Evolutionary conservation across 2,329 filamentous ascomycete genomes (phyloP), one percentile per base, ranked within the genome.

Genomic region (Ophiosphaerella korrae): DNA sequence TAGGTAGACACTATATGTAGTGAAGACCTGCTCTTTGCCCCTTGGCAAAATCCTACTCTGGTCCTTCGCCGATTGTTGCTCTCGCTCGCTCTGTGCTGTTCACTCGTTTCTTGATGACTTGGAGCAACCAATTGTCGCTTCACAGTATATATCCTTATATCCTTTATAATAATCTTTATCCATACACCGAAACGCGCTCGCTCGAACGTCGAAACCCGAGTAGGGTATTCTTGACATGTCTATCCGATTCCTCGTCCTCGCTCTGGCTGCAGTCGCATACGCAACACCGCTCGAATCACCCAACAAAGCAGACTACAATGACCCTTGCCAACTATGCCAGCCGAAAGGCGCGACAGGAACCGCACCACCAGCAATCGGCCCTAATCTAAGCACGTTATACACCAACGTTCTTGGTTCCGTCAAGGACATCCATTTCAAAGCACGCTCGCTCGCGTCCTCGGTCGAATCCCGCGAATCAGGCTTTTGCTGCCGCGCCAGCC

Each of bases 401-500:
- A 52, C 57, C 41, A 58, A 74, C 43, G 47, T 75, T 9, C 62
- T 75, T 41, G 50, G 53, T 7, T 75, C 74, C 0, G 67, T 76
- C 36, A 64, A 70, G 21, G 57, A 54, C 41, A 72, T 74, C 44
- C 53, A 59, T 21, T 73, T 73, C 54, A 36, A 49, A 24, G 68
- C 64, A 53, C 67, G 68, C 32, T 46, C 55, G 9, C 39, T 72
- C 52, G 60, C 48, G 31, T 50, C 53, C 11, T 40, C 72, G 51
- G 60, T 50, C 31, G 39, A 54, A 16, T 60, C 63, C 12, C 50
- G 39, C 8, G 56, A 58, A n/a, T 29, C 38, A 3, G 61, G 58
- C 18, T 72, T 74, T 48, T 72, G 70, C 54, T 74, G 71, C 55
- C 69, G 66, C 23, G 60, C 68, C 23, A 73, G 63, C 14, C 73